Conservation (phyloP, 345 rosid species). For the Populus nigra region DNA sequence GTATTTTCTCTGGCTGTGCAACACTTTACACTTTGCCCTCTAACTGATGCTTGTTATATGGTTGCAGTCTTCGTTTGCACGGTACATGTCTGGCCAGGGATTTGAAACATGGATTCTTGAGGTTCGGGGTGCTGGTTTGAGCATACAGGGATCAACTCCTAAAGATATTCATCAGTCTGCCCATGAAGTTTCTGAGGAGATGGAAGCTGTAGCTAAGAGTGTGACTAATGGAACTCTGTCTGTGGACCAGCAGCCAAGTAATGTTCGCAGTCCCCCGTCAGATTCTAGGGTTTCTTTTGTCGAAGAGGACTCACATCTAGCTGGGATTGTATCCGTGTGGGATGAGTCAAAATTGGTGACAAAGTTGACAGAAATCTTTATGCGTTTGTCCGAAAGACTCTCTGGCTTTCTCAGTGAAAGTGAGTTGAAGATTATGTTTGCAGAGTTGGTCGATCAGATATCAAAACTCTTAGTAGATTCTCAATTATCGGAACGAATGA, state of each 20-base stretch:
- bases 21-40: neutral
- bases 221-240: slow-evolving; percentile 41
- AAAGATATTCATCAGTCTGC: slow-evolving; percentile 58
- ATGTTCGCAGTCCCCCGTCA: slow-evolving; percentile 22
- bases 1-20: neutral
- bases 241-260: slow-evolving; percentile 23
- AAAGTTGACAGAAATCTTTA: slow-evolving; percentile 66
- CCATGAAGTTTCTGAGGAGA: slow-evolving; percentile 41
- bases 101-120: slow-evolving; percentile 98
- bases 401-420: slow-evolving; percentile 88
- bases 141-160: slow-evolving; percentile 52
- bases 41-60: slow-evolving; percentile 12
- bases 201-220: slow-evolving; percentile 56
- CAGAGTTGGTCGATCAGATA: slow-evolving; percentile 74
- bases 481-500: slow-evolving; percentile 60
- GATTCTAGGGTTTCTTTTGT: slow-evolving; percentile 38
- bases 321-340: slow-evolving; percentile 49
- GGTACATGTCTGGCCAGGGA: slow-evolving; percentile 80
- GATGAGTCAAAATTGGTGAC: slow-evolving; percentile 66
- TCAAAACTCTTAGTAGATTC: slow-evolving; percentile 73
- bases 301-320: slow-evolving; percentile 33
- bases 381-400: slow-evolving; percentile 79
- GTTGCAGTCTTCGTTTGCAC: slow-evolving; percentile 82
- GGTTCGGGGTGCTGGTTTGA: slow-evolving; percentile 94
- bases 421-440: slow-evolving; percentile 69